Evolutionary conservation across 345 rosid species (phyloP).

Genomic region (Acer yangbiense): DNA sequence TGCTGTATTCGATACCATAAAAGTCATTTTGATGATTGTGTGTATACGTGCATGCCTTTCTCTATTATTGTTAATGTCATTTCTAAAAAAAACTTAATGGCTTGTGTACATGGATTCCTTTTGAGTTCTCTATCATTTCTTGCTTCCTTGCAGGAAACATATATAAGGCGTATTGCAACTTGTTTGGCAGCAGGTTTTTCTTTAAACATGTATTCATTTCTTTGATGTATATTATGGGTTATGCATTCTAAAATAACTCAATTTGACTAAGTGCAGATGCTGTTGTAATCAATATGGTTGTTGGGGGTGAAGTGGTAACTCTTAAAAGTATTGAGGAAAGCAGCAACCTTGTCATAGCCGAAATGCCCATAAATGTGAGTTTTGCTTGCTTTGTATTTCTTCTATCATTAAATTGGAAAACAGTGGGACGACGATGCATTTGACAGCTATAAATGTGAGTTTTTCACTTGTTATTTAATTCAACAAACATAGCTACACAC

Average conservation of each 20-base stretch:
- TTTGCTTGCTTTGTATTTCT: conserved; percentile 1
- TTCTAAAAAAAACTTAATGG: not conserved
- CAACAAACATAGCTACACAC: not conserved
- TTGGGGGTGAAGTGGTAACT: conserved; percentile 85
- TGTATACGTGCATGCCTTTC: not conserved
- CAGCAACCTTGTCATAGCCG: conserved; percentile 65
- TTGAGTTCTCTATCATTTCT: not conserved
- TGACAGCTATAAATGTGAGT: not conserved
- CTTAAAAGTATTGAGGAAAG: conserved; percentile 80
- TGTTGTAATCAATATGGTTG: conserved; percentile 85
- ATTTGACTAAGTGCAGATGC: conserved; percentile 60
- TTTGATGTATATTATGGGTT: not conserved
- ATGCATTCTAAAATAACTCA: conserved; percentile 15
- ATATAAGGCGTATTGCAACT: conserved; percentile 66
- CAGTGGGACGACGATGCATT: not conserved
- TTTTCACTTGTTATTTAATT: not conserved
- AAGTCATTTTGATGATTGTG: not conserved
- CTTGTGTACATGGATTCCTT: not conserved
- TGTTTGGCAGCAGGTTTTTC: conserved; percentile 87
- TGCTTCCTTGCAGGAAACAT: conserved; percentile 66
- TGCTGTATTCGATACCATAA: not conserved
- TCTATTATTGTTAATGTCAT: not conserved
- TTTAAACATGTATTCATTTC: not conserved
- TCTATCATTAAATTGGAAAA: conserved; percentile 1
- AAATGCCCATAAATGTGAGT: conserved; percentile 90